Conservation (phyloP, 2,329 filamentous ascomycete genomes). For the Curvularia hawaiiensis region DNA sequence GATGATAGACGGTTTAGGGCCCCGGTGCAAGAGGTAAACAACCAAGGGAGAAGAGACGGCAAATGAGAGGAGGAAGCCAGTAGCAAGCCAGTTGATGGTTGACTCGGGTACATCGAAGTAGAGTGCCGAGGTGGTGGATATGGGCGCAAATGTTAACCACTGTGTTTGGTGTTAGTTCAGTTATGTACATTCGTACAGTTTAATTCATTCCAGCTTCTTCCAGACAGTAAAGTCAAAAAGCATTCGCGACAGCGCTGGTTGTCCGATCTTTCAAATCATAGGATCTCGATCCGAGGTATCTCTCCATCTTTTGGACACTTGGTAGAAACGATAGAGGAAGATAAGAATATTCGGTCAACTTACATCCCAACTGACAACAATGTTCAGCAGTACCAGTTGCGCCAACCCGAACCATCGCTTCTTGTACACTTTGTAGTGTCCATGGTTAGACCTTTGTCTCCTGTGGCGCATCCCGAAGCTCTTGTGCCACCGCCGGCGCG, state of each 20-base stretch:
- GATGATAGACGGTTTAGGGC: slow-evolving; percentile 79
- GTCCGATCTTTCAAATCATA: background rate
- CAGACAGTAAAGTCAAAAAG: background rate
- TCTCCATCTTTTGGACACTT: background rate
- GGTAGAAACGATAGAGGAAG: background rate
- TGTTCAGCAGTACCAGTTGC: slow-evolving; percentile 85
- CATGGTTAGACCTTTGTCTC: slow-evolving; percentile 35
- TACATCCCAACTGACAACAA: slow-evolving; percentile 95
- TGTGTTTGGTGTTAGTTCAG: slow-evolving; percentile 41
- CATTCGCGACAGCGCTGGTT: background rate
- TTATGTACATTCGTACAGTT: background rate
- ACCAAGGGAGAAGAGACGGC: slow-evolving; percentile 69
- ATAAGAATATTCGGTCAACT: slow-evolving; percentile 50
- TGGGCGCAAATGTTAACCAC: slow-evolving; percentile 93
- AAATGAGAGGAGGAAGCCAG: slow-evolving; percentile 85
- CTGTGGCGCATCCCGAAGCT: slow-evolving; percentile 13
- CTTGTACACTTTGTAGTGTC: slow-evolving; percentile 68
- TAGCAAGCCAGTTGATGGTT: slow-evolving; percentile 91
- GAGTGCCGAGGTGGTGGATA: slow-evolving; percentile 72
- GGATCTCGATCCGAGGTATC: background rate
- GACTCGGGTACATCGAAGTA: slow-evolving; percentile 79
- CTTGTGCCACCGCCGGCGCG: background rate
- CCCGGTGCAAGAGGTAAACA: slow-evolving; percentile 79
- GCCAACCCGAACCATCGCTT: slow-evolving; percentile 86
- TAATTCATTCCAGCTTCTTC: background rate